phyloP scores from a whole-genome alignment of 805 yeast genomes.

The Metschnikowia reukaufii region DNA sequence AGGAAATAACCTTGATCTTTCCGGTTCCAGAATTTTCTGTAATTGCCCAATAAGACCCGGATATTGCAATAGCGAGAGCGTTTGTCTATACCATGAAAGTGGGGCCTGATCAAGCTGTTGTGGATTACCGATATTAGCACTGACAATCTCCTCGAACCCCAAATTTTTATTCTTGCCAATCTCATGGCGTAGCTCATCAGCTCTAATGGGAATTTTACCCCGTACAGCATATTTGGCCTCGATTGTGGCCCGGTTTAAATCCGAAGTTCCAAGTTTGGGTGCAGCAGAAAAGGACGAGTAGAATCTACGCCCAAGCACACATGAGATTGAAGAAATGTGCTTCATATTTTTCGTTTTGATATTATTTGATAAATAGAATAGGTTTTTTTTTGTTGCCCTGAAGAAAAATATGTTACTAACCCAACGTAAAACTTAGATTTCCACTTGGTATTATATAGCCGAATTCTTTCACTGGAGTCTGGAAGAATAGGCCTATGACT shows the following conservation, averaged over 20 bases:
- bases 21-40: slow-evolving; percentile 24
- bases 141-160: slow-evolving; percentile 77
- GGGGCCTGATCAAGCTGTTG: slow-evolving; percentile 96
- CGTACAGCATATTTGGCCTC: slow-evolving; percentile 95
- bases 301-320: slow-evolving; percentile 7
- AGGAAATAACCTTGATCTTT: slow-evolving; percentile 43
- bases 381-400: too few relatives aligned
- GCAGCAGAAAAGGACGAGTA: slow-evolving; percentile 22
- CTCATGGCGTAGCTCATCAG: slow-evolving; percentile 73
- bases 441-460: too few relatives aligned
- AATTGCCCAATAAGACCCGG: slow-evolving; percentile 57
- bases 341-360: neutral
- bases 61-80: slow-evolving; percentile 79
- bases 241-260: slow-evolving; percentile 71
- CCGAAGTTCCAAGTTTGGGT: slow-evolving; percentile 28
- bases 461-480: too few relatives aligned
- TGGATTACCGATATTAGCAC: slow-evolving; percentile 96
- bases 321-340: neutral
- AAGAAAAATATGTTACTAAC: too few relatives aligned
- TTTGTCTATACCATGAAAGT: slow-evolving; percentile 92
- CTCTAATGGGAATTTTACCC: slow-evolving; percentile 90
- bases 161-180: slow-evolving; percentile 53
- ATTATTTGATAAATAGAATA: neutral
- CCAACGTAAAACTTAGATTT: too few relatives aligned
- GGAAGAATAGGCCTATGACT: too few relatives aligned